Conservation (phyloP, 352 stramenopile genomes). For the Globisporangium solare region DNA sequence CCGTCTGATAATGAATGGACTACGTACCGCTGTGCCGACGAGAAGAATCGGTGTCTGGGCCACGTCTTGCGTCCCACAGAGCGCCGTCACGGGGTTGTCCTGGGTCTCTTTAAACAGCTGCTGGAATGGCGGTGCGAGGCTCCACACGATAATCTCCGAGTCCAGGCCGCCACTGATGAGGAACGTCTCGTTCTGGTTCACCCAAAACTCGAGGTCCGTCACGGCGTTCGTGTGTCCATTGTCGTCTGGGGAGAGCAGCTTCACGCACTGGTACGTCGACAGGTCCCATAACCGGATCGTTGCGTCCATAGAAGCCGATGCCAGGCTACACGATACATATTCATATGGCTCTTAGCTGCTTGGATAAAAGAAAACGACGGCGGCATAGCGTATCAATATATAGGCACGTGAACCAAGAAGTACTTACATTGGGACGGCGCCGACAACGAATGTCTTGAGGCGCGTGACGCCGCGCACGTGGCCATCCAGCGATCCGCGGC, state of each 20-base stretch:
- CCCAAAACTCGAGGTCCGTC: conserved; percentile 86
- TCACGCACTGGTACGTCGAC: conserved; percentile 77
- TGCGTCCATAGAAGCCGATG: conserved; percentile 76
- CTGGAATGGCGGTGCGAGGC: conserved; percentile 66
- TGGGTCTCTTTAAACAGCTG: conserved; percentile 83
- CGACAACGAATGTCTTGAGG: conserved; percentile 79
- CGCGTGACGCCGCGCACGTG: conserved; percentile 76
- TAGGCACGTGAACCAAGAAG: neutral
- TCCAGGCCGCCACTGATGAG: conserved; percentile 81
- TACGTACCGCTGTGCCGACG: conserved; percentile 63
- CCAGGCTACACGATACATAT: conserved; percentile 26
- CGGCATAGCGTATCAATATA: too few relatives aligned
- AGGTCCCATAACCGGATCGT: conserved; percentile 84
- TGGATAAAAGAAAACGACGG: too few relatives aligned
- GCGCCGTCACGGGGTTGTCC: conserved; percentile 67
- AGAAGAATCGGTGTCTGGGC: conserved; percentile 67
- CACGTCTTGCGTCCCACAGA: conserved; percentile 65
- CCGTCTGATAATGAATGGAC: too few relatives aligned
- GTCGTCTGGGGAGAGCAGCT: conserved; percentile 61
- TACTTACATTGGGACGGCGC: conserved; percentile 46
- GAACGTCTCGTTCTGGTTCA: conserved; percentile 82
- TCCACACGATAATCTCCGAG: conserved; percentile 82
- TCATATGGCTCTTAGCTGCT: too few relatives aligned
- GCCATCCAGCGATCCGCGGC: conserved; percentile 64
- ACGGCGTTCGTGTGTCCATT: conserved; percentile 77